Conservation (phyloP, 371 early-diverging fungal genomes). For the Mortierella sp. region DNA sequence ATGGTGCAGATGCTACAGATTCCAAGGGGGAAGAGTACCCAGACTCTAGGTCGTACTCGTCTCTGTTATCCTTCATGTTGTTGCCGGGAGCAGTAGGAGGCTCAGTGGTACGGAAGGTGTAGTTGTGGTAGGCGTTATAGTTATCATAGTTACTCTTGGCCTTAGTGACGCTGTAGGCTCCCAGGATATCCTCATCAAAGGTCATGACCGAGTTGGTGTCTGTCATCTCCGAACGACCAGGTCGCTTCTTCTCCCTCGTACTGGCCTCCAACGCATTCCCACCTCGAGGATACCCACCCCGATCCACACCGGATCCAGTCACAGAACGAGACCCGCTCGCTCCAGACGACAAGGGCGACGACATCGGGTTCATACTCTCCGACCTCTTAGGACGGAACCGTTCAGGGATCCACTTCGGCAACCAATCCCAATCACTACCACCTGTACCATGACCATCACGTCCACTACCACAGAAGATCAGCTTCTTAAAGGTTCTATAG, state of each 20-base stretch:
- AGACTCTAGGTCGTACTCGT: not conserved
- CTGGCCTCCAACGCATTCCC: not conserved
- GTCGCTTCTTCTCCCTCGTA: not conserved
- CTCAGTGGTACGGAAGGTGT: too few species aligned
- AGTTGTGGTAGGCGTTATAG: not conserved
- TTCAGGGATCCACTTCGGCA: not conserved
- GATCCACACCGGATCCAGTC: not conserved
- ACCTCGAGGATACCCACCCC: not conserved
- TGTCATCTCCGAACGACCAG: not conserved
- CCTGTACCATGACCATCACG: not conserved
- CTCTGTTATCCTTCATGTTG: not conserved
- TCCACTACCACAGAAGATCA: not conserved
- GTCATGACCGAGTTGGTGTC: not conserved
- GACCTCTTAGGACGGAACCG: not conserved
- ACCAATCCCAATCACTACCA: not conserved
- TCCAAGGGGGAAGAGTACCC: not conserved
- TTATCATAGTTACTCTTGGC: not conserved
- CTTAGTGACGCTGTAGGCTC: not conserved
- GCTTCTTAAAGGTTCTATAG: not conserved
- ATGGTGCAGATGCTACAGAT: not conserved
- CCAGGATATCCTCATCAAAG: not conserved
- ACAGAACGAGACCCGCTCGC: not conserved
- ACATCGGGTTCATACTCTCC: not conserved
- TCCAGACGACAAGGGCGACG: not conserved
- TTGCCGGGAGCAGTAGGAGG: not conserved